Evolutionary conservation across 495 filamentous ascomycete species (phyloP).

Genomic region (Tetracladium setigerum): DNA sequence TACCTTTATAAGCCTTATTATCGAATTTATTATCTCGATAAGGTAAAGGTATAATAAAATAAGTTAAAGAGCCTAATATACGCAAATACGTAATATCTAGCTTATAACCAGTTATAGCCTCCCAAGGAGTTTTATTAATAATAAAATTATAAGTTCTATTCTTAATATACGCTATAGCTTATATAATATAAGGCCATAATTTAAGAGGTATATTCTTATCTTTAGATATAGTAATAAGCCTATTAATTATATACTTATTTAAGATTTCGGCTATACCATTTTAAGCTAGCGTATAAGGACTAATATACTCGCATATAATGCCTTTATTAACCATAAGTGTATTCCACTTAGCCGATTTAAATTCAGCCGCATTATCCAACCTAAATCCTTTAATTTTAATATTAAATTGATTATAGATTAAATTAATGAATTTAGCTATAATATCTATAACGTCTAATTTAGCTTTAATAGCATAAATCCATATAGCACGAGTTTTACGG

Average conservation of each 20-base stretch:
- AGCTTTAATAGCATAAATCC: conserved; percentile 5
- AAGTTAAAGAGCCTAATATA: too few species aligned
- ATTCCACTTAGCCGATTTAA: conserved; percentile 3
- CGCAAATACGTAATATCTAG: too few species aligned
- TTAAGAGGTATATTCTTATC: too few species aligned
- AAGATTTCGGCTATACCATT: too few species aligned
- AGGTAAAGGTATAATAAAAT: too few species aligned
- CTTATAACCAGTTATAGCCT: neutral
- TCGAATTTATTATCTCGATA: too few species aligned
- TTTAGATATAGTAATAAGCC: too few species aligned
- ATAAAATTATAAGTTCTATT: conserved; percentile 9
- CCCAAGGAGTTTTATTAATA: conserved; percentile 7
- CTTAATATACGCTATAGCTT: conserved; percentile 6
- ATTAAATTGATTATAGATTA: conserved; percentile 9
- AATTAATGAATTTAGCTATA: neutral
- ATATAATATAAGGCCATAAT: conserved; percentile 6
- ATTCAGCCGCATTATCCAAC: conserved; percentile 6
- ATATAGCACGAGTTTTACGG: too few species aligned
- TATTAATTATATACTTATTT: too few species aligned
- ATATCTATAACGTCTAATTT: conserved; percentile 4
- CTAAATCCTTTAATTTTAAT: neutral
- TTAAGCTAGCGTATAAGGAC: too few species aligned
- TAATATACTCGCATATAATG: neutral
- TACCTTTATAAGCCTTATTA: too few species aligned
- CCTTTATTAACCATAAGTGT: conserved; percentile 1